Evolutionary conservation across 2,329 filamentous ascomycete genomes (phyloP).

Genomic region (Hirsutella minnesotensis): DNA sequence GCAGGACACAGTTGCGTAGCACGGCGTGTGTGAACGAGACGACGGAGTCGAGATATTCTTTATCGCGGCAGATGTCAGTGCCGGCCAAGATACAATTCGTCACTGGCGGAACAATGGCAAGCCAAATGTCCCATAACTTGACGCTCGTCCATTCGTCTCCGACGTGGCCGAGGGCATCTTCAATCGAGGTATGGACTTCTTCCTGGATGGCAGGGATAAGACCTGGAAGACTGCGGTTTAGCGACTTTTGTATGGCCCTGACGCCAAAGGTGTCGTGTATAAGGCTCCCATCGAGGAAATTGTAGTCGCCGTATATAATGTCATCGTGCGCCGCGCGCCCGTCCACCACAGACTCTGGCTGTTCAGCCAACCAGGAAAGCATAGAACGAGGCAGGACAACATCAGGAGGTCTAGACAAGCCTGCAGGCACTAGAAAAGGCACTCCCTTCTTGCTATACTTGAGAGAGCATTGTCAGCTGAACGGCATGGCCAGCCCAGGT

Average conservation of each 20-base stretch:
- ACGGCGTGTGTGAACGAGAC: conserved; percentile 37
- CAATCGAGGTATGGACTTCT: conserved; percentile 23
- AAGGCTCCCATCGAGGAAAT: conserved; percentile 27
- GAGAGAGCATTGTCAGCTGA: background rate
- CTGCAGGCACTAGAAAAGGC: conserved; percentile 29
- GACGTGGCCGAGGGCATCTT: conserved; percentile 21
- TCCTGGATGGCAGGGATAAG: conserved; percentile 28
- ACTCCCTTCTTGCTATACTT: conserved; percentile 28
- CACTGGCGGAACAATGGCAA: conserved; percentile 27
- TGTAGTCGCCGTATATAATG: conserved; percentile 26
- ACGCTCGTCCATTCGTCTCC: conserved; percentile 23
- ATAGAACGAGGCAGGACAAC: conserved; percentile 32
- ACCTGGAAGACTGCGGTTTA: conserved; percentile 25
- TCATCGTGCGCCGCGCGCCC: conserved; percentile 27
- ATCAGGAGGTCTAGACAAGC: conserved; percentile 27
- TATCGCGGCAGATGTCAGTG: conserved; percentile 24
- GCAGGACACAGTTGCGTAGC: conserved; percentile 29
- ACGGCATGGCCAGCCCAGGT: background rate
- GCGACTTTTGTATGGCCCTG: conserved; percentile 29
- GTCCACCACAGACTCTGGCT: conserved; percentile 30
- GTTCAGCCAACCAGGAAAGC: conserved; percentile 32
- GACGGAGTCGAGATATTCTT: conserved; percentile 32
- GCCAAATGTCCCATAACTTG: conserved; percentile 32
- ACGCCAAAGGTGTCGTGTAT: conserved; percentile 25
- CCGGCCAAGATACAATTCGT: conserved; percentile 33